phyloP scores from a whole-genome alignment of 1,284 basidiomycete genomes.

The Psilocybe mexicana region DNA sequence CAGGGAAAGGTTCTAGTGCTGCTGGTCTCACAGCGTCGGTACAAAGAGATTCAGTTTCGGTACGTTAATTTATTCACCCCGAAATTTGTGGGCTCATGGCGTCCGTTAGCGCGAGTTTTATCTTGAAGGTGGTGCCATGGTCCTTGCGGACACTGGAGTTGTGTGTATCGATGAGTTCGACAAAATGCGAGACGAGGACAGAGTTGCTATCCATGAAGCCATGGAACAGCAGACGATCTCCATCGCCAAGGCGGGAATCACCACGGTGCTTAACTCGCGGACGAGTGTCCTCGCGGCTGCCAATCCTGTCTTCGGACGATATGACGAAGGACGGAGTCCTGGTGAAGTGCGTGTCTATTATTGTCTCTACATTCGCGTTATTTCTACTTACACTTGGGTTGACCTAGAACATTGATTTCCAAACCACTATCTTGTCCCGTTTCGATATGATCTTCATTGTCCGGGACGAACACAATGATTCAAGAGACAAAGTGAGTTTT shows the following conservation, averaged over 20 bases:
- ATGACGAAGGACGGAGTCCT: constrained; percentile 96
- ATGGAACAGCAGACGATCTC: constrained; percentile 99
- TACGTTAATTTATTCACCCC: constrained; percentile 38
- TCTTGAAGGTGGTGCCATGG: constrained; percentile 99
- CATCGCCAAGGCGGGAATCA: constrained; percentile 99
- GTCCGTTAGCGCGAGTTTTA: constrained; percentile 88
- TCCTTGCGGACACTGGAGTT: constrained; percentile 96
- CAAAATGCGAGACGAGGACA: constrained; percentile 99
- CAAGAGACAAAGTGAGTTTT: constrained; percentile 75
- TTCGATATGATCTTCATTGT: constrained; percentile 99
- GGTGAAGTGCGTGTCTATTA: constrained; percentile 69
- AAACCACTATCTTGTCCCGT: constrained; percentile 96
- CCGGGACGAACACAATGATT: constrained; percentile 97
- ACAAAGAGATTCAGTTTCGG: constrained; percentile 90
- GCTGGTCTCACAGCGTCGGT: constrained; percentile 98
- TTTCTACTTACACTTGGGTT: neutral
- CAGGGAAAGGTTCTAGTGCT: constrained; percentile 96
- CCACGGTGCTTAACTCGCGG: constrained; percentile 94
- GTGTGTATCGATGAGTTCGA: constrained; percentile 99
- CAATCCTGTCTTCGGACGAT: constrained; percentile 98
- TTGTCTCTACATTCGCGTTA: neutral
- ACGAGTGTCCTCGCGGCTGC: constrained; percentile 97
- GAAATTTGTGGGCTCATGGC: neutral
- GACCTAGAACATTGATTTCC: constrained; percentile 91
- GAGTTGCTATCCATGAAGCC: constrained; percentile 98